Conservation (phyloP, 164 flowering plant species). For the Stephania japonica region DNA sequence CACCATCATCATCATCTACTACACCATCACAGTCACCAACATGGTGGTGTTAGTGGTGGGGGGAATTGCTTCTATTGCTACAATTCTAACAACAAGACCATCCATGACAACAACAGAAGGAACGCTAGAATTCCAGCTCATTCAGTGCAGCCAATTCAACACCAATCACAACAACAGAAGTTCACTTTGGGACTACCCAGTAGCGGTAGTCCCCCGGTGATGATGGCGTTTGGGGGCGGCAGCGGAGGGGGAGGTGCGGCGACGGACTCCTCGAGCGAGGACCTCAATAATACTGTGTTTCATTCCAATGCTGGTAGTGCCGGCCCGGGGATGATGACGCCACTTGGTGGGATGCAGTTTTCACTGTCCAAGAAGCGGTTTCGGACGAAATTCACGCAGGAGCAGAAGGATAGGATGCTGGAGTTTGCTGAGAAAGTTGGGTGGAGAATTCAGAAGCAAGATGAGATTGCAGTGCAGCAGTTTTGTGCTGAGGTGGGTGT, state of each 20-base stretch:
- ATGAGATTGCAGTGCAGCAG: constrained; percentile 40
- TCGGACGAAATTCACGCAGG: constrained; percentile 44
- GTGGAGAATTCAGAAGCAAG: constrained; percentile 55
- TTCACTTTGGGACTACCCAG: constrained; percentile 12
- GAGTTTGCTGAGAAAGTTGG: constrained; percentile 53
- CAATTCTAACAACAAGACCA: constrained; percentile 12
- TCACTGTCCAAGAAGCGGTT: constrained; percentile 37
- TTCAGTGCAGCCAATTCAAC: constrained; percentile 6
- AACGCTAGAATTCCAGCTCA: constrained; percentile 13
- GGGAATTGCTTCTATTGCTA: constrained; percentile 16
- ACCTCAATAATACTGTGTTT: constrained; percentile 26
- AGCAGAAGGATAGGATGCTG: constrained; percentile 54
- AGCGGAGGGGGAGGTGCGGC: constrained; percentile 7
- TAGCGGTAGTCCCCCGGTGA: constrained; percentile 14
- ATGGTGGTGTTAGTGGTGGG: background rate
- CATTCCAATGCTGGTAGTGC: constrained; percentile 18
- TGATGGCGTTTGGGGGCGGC: constrained; percentile 45
- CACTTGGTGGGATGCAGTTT: background rate
- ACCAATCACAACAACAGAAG: constrained; percentile 18
- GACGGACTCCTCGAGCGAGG: constrained; percentile 61
- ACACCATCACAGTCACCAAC: constrained; percentile 3
- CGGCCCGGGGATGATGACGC: no score
- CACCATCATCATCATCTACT: constrained; percentile 4
- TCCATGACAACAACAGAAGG: constrained; percentile 10
- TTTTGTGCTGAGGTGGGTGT: constrained; percentile 45